Percentiles rank a stretch among this genome's conserved stretches.
phyloP scores from a whole-genome alignment of 768 basidiomycete genomes.

The Lyophyllum decastes region DNA sequence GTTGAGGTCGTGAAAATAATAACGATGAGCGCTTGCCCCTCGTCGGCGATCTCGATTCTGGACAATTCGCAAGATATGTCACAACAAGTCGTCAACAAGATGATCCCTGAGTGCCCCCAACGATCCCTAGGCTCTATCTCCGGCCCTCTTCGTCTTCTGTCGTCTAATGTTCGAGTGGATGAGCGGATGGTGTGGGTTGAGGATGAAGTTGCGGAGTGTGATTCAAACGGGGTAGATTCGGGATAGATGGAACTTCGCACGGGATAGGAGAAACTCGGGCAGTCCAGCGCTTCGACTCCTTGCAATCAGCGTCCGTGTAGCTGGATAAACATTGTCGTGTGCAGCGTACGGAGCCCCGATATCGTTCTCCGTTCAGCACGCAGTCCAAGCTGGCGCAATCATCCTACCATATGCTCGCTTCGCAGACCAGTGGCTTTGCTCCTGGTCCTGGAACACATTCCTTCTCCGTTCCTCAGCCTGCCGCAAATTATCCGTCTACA shows the following conservation, averaged over 20 bases:
- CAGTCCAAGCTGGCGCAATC: slow-evolving; percentile 18
- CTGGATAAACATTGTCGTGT: neutral
- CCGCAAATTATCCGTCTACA: slow-evolving; percentile 6
- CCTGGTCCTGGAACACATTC: slow-evolving; percentile 13
- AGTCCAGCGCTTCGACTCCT: slow-evolving; percentile 10
- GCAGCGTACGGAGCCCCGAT: slow-evolving; percentile 5
- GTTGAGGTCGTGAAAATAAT: neutral
- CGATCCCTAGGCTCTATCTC: neutral
- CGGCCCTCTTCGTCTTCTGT: neutral
- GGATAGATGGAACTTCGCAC: slow-evolving; percentile 22
- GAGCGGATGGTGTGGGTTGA: neutral
- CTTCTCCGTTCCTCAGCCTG: slow-evolving; percentile 12
- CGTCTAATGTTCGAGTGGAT: neutral
- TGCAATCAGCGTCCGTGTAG: slow-evolving; percentile 12
- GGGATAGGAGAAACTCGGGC: slow-evolving; percentile 26
- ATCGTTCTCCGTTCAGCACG: neutral
- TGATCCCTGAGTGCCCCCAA: slow-evolving; percentile 1
- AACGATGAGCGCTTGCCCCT: neutral
- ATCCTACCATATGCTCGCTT: slow-evolving; percentile 17
- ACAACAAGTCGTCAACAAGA: neutral
- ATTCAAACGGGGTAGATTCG: slow-evolving; percentile 23
- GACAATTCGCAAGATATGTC: slow-evolving; percentile 11
- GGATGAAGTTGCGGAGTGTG: slow-evolving; percentile 11
- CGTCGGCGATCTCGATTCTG: slow-evolving; percentile 10
- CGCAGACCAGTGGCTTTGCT: slow-evolving; percentile 13